Conservation (phyloP, 345 rosid species). For the Salix suchowensis region DNA sequence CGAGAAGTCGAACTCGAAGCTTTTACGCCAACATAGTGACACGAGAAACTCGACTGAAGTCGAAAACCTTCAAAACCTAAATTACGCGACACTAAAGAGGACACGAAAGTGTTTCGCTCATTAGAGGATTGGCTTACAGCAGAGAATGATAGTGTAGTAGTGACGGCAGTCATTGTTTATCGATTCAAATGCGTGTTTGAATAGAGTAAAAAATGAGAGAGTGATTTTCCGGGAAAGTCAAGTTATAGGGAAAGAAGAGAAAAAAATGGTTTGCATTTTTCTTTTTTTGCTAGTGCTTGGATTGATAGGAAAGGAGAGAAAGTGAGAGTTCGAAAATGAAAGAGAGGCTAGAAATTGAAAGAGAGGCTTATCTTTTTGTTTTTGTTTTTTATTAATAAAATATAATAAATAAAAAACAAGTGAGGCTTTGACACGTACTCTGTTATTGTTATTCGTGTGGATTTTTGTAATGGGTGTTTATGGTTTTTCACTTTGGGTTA, state of each 20-base stretch:
- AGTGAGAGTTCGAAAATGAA: constrained; percentile 7
- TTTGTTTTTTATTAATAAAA: neutral
- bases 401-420: neutral
- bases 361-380: constrained; percentile 29
- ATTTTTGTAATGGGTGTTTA: neutral
- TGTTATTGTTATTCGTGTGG: neutral
- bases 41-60: constrained; percentile 34
- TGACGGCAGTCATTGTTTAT: neutral
- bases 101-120: constrained; percentile 25
- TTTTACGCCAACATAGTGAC: constrained; percentile 29
- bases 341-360: constrained; percentile 3
- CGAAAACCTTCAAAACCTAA: constrained; percentile 19
- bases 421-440: constrained; percentile 30
- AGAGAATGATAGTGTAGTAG: constrained; percentile 60
- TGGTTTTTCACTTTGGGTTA: no score
- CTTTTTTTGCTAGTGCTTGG: neutral
- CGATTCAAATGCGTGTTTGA: neutral
- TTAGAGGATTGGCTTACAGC: constrained; percentile 46
- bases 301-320: constrained; percentile 23
- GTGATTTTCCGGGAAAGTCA: neutral
- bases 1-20: constrained; percentile 44
- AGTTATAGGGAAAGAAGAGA: neutral
- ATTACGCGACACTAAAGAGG: neutral
- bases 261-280: constrained; percentile 5
- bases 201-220: neutral